Conservation (phyloP, 1,139 yeast genomes). For the Eremothecium gossypii region DNA sequence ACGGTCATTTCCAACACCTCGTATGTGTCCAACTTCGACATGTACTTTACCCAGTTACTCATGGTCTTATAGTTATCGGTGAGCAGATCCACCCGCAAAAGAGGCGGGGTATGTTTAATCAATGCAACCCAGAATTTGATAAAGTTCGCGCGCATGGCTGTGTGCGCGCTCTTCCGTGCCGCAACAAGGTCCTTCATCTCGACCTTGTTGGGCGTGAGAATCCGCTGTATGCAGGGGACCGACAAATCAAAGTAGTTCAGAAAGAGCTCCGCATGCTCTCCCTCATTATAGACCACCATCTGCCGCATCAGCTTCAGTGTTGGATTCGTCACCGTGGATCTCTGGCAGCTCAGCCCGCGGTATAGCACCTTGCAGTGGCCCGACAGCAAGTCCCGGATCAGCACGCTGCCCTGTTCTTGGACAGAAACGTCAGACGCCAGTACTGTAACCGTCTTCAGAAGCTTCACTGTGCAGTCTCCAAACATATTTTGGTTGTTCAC, state of each 20-base stretch:
- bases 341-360: constrained; percentile 52
- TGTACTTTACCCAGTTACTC: constrained; percentile 55
- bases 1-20: constrained; percentile 38
- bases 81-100: constrained; percentile 55
- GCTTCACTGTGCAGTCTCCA: constrained; percentile 34
- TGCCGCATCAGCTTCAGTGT: constrained; percentile 46
- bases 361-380: constrained; percentile 56
- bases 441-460: constrained; percentile 16
- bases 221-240: constrained; percentile 50
- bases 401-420: constrained; percentile 29
- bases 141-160: constrained; percentile 49
- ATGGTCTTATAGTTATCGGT: constrained; percentile 48
- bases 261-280: constrained; percentile 47
- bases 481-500: constrained; percentile 51
- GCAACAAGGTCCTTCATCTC: constrained; percentile 34
- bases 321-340: constrained; percentile 56
- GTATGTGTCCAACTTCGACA: constrained; percentile 46
- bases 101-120: constrained; percentile 39
- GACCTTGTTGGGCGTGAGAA: constrained; percentile 46
- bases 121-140: constrained; percentile 53
- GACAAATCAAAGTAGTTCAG: constrained; percentile 61
- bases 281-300: constrained; percentile 42
- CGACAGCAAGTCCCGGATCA: constrained; percentile 45
- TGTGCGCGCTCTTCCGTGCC: constrained; percentile 29
- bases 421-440: constrained; percentile 19